Percentiles rank a stretch among this genome's conserved stretches.
These are phyloP conservation scores for Coprinopsis sp. DNA, from an alignment of 768 basidiomycete genomes.

Conservation along the genomic window DNA sequence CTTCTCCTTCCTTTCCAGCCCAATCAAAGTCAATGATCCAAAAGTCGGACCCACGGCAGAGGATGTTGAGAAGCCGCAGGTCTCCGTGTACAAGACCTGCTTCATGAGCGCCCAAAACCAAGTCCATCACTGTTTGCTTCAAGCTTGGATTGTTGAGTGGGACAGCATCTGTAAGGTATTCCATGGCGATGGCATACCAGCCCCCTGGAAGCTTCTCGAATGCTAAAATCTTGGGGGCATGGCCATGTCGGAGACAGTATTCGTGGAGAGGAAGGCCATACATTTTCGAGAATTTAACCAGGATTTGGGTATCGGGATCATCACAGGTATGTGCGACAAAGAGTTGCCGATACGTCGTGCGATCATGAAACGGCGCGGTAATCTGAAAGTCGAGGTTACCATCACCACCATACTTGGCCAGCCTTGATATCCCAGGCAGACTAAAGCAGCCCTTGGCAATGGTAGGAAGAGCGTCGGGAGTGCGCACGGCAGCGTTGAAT, in stretches of 20 bases:
- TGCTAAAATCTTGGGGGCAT: conserved; percentile 19
- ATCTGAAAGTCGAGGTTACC: conserved; percentile 9
- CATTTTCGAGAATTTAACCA: conserved; percentile 16
- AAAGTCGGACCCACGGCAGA: neutral
- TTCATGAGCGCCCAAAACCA: neutral
- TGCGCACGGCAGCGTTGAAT: neutral
- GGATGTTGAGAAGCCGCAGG: conserved; percentile 6
- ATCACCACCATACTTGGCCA: conserved; percentile 9
- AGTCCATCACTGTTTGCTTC: neutral
- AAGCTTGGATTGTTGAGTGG: neutral
- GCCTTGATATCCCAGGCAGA: conserved; percentile 10
- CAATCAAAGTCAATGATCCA: conserved; percentile 15
- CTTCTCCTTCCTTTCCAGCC: conserved; percentile 14
- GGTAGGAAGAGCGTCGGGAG: conserved; percentile 8
- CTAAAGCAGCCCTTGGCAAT: conserved; percentile 1
- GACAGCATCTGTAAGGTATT: conserved; percentile 8
- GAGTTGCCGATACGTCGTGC: conserved; percentile 6
- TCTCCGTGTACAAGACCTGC: conserved; percentile 6
- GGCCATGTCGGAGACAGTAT: conserved; percentile 13
- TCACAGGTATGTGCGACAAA: conserved; percentile 3
- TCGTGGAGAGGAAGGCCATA: conserved; percentile 17
- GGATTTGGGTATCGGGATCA: neutral
- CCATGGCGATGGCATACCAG: conserved; percentile 21
- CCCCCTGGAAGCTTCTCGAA: conserved; percentile 21
- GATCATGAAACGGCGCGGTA: neutral